Percentiles rank a stretch among this genome's conserved stretches.
Conservation (phyloP, 2,329 filamentous ascomycete genomes). For the Magnaporthiopsis rhizophila region DNA sequence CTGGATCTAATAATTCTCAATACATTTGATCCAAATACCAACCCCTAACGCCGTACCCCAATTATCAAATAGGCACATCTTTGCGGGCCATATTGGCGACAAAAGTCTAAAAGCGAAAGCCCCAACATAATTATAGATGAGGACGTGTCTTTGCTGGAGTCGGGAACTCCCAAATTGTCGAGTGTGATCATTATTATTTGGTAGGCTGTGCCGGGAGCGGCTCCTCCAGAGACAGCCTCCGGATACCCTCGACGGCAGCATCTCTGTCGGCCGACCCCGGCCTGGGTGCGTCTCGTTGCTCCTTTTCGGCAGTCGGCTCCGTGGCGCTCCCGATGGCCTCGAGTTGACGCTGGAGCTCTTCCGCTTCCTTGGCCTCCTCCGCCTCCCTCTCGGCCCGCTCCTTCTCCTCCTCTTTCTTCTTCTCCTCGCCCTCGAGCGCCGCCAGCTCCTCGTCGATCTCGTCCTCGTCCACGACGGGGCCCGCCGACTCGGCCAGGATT, state of each 20-base stretch:
- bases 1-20: not conserved
- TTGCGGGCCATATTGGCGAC: too few species aligned
- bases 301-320: slow-evolving; percentile 21
- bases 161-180: too few species aligned
- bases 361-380: slow-evolving; percentile 31
- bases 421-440: slow-evolving; percentile 57
- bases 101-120: not conserved
- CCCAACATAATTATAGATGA: not conserved
- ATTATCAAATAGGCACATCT: not conserved
- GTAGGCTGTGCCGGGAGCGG: slow-evolving; percentile 14
- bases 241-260: slow-evolving; percentile 11
- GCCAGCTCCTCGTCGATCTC: slow-evolving; percentile 87
- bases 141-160: not conserved
- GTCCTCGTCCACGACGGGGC: slow-evolving; percentile 57
- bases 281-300: not conserved
- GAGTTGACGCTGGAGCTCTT: slow-evolving; percentile 39
- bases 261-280: slow-evolving; percentile 8
- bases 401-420: slow-evolving; percentile 43
- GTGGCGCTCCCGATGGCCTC: slow-evolving; percentile 37
- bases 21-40: not conserved
- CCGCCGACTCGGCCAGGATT: slow-evolving; percentile 60
- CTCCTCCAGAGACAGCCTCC: slow-evolving; percentile 30
- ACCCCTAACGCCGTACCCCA: not conserved
- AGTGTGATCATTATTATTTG: slow-evolving; percentile 8
- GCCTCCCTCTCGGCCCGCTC: slow-evolving; percentile 38